A percentile compares a stretch with the other conserved stretches of the same genome.
Evolutionary conservation across 2,329 filamentous ascomycete species (phyloP).

Genomic region (Cordyceps cicadae): DNA sequence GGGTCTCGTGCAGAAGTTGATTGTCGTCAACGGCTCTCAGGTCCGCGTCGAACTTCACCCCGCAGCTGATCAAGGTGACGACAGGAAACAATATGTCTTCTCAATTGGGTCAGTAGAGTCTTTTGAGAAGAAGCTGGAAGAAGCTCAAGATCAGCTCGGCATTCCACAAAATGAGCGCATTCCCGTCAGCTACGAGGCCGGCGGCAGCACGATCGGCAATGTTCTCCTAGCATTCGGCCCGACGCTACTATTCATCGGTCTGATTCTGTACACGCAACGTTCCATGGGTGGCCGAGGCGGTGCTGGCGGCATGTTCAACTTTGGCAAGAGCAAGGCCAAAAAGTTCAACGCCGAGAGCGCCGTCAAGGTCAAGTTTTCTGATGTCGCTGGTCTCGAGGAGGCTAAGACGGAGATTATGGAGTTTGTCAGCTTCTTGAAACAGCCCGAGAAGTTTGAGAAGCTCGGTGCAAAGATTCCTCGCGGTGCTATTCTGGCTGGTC

Average conservation of each 20-base stretch:
- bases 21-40: constrained; percentile 61
- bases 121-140: constrained; percentile 82
- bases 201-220: constrained; percentile 66
- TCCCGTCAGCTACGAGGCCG: constrained; percentile 77
- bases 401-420: constrained; percentile 99
- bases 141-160: constrained; percentile 76
- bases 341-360: constrained; percentile 96
- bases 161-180: constrained; percentile 87
- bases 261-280: constrained; percentile 70
- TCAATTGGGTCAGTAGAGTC: constrained; percentile 89
- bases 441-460: constrained; percentile 84
- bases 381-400: constrained; percentile 97
- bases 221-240: constrained; percentile 74
- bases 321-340: constrained; percentile 92
- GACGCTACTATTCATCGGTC: constrained; percentile 75
- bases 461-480: constrained; percentile 96
- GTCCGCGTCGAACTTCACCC: constrained; percentile 77
- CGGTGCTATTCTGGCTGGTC: constrained; percentile 93
- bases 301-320: constrained; percentile 81
- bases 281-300: constrained; percentile 60
- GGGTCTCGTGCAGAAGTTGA: constrained; percentile 87
- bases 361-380: constrained; percentile 92
- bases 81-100: constrained; percentile 65
- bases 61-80: constrained; percentile 54
- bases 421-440: constrained; percentile 94